phyloP scores from a whole-genome alignment of 345 rosid species.

The Arabis alpina region DNA sequence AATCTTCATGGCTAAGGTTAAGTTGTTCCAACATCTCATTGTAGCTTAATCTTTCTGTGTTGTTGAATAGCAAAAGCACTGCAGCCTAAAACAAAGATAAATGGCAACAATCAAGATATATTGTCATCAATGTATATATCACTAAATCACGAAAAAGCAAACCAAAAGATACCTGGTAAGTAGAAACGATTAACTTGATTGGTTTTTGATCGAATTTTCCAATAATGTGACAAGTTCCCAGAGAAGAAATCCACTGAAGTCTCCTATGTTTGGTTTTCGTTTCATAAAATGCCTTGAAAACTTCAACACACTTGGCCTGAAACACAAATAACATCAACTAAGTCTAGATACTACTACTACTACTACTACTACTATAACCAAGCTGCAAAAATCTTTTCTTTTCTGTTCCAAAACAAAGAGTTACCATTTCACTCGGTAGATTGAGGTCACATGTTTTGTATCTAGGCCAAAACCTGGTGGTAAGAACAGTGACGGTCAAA shows the following conservation, averaged over 20 bases:
- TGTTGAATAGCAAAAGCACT: slow-evolving; percentile 70
- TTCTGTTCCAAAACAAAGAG: background rate
- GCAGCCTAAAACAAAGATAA: slow-evolving; percentile 42
- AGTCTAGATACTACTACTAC: background rate
- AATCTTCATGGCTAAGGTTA: slow-evolving; percentile 77
- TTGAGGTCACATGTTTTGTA: slow-evolving; percentile 71
- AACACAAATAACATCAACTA: background rate
- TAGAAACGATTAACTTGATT: slow-evolving; percentile 55
- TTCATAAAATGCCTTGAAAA: slow-evolving; percentile 51
- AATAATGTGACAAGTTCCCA: slow-evolving; percentile 54
- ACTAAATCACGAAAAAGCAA: background rate
- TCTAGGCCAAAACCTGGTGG: slow-evolving; percentile 84
- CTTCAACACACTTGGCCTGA: slow-evolving; percentile 54
- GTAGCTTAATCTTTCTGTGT: slow-evolving; percentile 67
- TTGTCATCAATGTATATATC: too few relatives aligned
- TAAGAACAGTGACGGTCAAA: slow-evolving; percentile 72
- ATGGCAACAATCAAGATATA: background rate
- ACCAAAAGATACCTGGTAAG: slow-evolving; percentile 53
- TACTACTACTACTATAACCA: background rate
- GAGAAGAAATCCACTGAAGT: slow-evolving; percentile 63
- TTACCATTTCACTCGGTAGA: slow-evolving; percentile 76
- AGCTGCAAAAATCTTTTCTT: too few relatives aligned
- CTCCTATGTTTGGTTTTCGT: slow-evolving; percentile 48
- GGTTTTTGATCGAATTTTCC: slow-evolving; percentile 54
- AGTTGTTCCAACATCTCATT: slow-evolving; percentile 73